These are phyloP conservation scores for Chlamydomonas incerta DNA, from an alignment of 139 green algal genomes.

Conservation along the genomic window DNA sequence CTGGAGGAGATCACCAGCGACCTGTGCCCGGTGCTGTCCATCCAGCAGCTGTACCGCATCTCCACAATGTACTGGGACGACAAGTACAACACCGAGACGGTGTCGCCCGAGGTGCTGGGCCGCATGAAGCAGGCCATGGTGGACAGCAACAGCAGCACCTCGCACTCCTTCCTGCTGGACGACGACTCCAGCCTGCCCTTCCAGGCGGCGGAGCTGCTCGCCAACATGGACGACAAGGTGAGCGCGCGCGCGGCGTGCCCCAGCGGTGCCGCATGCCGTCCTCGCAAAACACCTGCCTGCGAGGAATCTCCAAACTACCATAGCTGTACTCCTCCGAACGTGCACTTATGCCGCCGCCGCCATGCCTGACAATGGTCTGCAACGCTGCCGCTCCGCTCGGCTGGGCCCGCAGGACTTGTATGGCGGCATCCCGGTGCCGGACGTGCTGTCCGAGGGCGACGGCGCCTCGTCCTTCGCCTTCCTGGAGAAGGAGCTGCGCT, in stretches of 20 bases:
- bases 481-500: slow-evolving; percentile 70
- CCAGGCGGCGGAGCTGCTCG: slow-evolving; percentile 63
- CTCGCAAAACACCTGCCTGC: too few species aligned
- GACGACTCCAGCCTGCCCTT: slow-evolving; percentile 96
- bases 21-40: slow-evolving; percentile 92
- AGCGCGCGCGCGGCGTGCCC: too few species aligned
- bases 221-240: slow-evolving; percentile 74
- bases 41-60: slow-evolving; percentile 99
- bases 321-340: too few species aligned
- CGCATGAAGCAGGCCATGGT: slow-evolving; percentile 94
- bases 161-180: slow-evolving; percentile 97
- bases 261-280: too few species aligned
- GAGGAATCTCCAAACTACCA: too few species aligned
- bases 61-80: slow-evolving; percentile 99
- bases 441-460: slow-evolving; percentile 60
- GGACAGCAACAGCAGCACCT: slow-evolving; percentile 73
- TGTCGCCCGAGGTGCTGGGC: slow-evolving; percentile 76
- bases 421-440: slow-evolving; percentile 73
- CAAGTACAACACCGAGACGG: slow-evolving; percentile 97
- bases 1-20: slow-evolving; percentile 97
- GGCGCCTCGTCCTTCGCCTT: slow-evolving; percentile 68
- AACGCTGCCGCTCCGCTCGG: too few species aligned
- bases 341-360: too few species aligned
- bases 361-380: too few species aligned
- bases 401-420: slow-evolving; percentile 84